Evolutionary conservation across 805 yeast species (phyloP), one percentile per base, ranked within the genome.

Genomic region (Zygoascus tannicola): DNA sequence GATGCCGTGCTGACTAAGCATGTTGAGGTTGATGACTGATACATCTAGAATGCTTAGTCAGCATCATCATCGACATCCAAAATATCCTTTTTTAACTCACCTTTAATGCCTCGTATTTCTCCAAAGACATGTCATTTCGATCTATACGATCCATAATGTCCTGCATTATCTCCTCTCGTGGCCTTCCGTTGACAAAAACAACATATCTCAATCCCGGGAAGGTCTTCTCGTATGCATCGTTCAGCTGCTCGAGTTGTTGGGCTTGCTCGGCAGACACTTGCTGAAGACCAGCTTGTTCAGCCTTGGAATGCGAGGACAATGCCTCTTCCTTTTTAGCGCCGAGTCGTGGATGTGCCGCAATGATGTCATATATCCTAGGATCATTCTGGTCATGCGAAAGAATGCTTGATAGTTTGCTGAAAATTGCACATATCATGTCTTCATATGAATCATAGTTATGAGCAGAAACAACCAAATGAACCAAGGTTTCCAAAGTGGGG

Each of bases 311-410:
- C 3, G 62, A 66, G 12, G 66, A 81, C 23, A 85, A 67, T 22
- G 65, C 69, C 5, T 37, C 32, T 20, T 32, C 32, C 44, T 63
- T 69, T 35, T 44, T 47, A 26, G 83, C 84, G 0, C 97, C 97
- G 15, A 87, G 66, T 44, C 95, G 69, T 15, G 97, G 97, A 63
- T 87, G 97, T 0, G 96, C 95, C 1, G 85, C 80, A n/a, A 88
- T 76, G 45, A 88, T 85, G 35, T 45, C 49, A 22, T 59, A 38
- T 26, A 56, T 38, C 22, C 59, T 41, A 38, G 46, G 18, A 53
- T 55, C 47, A 46, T 51, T 41, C 54, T 52, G 35, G 52, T 62
- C 14, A 33, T 46, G 22, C 30, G 60, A 60, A 3, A 68, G 56
- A 28, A 70, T 60, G 12, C 49, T 40, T 2, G 67, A 52, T 16